Base-by-base conservation (phyloP, 768 basidiomycete genomes). In the Crepidotus variabilis region DNA sequence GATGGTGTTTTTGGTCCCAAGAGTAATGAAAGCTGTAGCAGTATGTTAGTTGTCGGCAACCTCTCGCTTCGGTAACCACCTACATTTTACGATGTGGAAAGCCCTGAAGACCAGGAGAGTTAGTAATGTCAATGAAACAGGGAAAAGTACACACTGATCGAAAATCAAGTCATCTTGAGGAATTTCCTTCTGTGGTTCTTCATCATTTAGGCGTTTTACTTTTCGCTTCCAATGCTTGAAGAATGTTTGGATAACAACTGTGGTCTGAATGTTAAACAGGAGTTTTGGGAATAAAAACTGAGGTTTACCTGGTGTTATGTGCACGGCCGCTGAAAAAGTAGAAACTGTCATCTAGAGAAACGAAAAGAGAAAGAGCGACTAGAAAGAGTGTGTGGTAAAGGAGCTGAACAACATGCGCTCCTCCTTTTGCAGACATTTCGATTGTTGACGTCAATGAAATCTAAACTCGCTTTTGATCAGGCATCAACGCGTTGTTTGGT, bases 1-100 rank as follows among this genome's bases (percentile, higher is more conserved):
- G 34, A 89, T 76, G 0, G 84, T 88, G 65, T 89, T 86, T 47
- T 75, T 71, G 0, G 83, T 85, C 6, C 83, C 82, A 18, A 87
- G 70, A 50, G 84, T 78, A 43, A 90, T 82, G 67, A 90, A 90
- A 0, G 84, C 79, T 77, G 34, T 36, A 14, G 18, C n/a, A 50
- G 24, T 47, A 47, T 1, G 47, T 51, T n/a, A 36, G 24, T 50
- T 49, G 24, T 36, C 11, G 21, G 18, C 14, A n/a, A 21, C 10
- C 14, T 24, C 1, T 33, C 49, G n/a, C 2, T 14, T 22, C 21
- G 10, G 8, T 6, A 13, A 20, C 18, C 21, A 14, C 47, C 35
- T 56, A 73, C 73, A 69, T 70, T 87, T 86, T 35, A 89, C 85
- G 21, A 89, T 83, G 57, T 85, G 75, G 67, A 89, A 90, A 0